These are phyloP conservation scores for Saturnispora quitensis DNA, from an alignment of 805 yeast species.

Conservation along the genomic window DNA sequence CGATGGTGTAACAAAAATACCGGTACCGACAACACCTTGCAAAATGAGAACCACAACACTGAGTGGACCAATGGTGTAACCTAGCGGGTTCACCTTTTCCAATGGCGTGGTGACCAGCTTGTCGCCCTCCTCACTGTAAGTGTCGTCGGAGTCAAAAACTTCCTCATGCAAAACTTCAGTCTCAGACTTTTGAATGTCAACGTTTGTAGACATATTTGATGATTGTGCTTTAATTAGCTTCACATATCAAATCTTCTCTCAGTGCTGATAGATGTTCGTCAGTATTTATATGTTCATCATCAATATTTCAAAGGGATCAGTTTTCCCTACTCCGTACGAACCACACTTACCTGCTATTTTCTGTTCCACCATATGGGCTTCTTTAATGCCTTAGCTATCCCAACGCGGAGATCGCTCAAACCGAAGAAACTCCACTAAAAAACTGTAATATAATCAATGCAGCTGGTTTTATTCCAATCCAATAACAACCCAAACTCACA, in stretches of 20 bases:
- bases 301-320: background rate
- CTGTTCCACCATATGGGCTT: background rate
- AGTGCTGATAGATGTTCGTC: too few species aligned
- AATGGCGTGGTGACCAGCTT: constrained; percentile 23
- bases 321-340: background rate
- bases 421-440: background rate
- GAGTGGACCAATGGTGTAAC: constrained; percentile 29
- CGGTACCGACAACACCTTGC: constrained; percentile 69
- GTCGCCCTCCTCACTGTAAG: background rate
- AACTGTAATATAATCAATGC: background rate
- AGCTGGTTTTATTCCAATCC: too few species aligned
- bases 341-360: background rate
- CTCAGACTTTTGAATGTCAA: background rate
- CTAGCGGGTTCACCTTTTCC: constrained; percentile 27
- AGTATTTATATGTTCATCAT: too few species aligned
- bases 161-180: background rate
- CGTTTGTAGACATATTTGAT: background rate
- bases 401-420: background rate
- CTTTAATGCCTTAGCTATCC: background rate
- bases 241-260: too few species aligned
- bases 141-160: background rate
- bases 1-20: constrained; percentile 66
- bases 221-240: background rate
- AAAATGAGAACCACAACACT: constrained; percentile 53
- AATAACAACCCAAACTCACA: background rate